A percentile compares a stretch with the other conserved stretches of the same genome.
phyloP scores from a whole-genome alignment of 2,329 filamentous ascomycete species.

The Colletotrichum paranaense region DNA sequence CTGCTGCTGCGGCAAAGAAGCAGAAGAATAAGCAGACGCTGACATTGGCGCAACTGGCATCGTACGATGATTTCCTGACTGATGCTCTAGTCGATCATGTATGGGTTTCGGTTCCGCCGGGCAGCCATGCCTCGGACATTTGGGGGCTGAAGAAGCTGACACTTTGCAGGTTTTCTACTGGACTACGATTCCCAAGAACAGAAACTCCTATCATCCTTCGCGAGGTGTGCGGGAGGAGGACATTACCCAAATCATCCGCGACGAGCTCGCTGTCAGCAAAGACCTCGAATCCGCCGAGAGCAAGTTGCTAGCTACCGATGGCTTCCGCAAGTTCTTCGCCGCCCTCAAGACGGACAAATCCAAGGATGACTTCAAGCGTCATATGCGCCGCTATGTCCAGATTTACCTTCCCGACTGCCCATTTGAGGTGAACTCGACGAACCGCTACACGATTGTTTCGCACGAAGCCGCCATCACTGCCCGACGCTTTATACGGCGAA shows the following conservation, averaged over 20 bases:
- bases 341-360: slow-evolving; percentile 80
- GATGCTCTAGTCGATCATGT: slow-evolving; percentile 96
- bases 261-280: slow-evolving; percentile 79
- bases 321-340: slow-evolving; percentile 77
- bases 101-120: slow-evolving; percentile 51
- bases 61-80: slow-evolving; percentile 95
- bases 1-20: slow-evolving; percentile 55
- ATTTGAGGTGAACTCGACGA: slow-evolving; percentile 91
- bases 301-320: slow-evolving; percentile 77
- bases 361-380: slow-evolving; percentile 83
- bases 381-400: slow-evolving; percentile 89
- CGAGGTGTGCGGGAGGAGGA: slow-evolving; percentile 79
- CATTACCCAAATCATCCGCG: slow-evolving; percentile 70
- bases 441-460: slow-evolving; percentile 91
- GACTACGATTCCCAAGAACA: slow-evolving; percentile 96
- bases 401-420: slow-evolving; percentile 95
- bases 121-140: not conserved
- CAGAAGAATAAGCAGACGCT: slow-evolving; percentile 77
- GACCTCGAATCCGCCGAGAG: slow-evolving; percentile 77
- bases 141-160: slow-evolving; percentile 37
- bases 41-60: slow-evolving; percentile 87
- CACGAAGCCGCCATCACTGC: slow-evolving; percentile 92
- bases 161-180: slow-evolving; percentile 85
- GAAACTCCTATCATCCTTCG: slow-evolving; percentile 84
- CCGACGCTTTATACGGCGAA: slow-evolving; percentile 80